Evolutionary conservation across 2,329 filamentous ascomycete species (phyloP).

Genomic region (Neonectria magnoliae): DNA sequence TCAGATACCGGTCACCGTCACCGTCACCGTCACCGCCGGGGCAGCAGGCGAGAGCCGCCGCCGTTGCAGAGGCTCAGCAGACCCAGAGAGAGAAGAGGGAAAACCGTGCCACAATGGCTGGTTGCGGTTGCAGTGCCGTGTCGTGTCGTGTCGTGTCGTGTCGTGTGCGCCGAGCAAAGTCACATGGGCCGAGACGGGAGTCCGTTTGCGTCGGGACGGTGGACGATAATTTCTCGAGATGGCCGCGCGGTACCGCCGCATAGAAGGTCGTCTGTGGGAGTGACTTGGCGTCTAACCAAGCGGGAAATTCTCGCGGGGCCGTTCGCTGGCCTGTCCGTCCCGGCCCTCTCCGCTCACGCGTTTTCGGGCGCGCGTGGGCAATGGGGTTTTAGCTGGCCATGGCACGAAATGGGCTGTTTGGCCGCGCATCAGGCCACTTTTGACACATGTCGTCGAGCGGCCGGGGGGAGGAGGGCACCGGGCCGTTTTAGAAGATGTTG

Average conservation of each 20-base stretch:
- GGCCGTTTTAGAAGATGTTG: not conserved
- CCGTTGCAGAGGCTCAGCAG: not conserved
- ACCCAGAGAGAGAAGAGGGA: not conserved
- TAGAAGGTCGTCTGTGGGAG: rapidly evolving
- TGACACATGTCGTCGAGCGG: constrained; percentile 28
- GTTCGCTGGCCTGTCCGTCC: constrained; percentile 30
- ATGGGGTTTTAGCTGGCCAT: not conserved
- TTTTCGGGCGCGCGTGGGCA: constrained; percentile 24
- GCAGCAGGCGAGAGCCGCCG: constrained; percentile 13
- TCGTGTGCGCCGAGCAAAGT: constrained; percentile 12
- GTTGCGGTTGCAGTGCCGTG: constrained; percentile 1
- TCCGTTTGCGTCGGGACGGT: constrained; percentile 20
- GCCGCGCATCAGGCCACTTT: constrained; percentile 39
- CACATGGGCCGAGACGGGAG: constrained; percentile 20
- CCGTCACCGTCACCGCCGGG: constrained; percentile 4
- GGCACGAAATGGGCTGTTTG: constrained; percentile 40
- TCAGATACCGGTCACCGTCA: not conserved
- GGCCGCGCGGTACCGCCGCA: not conserved
- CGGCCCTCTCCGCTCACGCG: constrained; percentile 44
- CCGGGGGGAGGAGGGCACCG: not conserved
- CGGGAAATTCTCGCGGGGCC: constrained; percentile 6
- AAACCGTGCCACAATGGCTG: not conserved
- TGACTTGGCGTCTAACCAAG: constrained; percentile 25
- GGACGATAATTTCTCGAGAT: constrained; percentile 43
- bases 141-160: no score